phyloP scores from a whole-genome alignment of 2,329 filamentous ascomycete species.

The Mycogone perniciosa region DNA sequence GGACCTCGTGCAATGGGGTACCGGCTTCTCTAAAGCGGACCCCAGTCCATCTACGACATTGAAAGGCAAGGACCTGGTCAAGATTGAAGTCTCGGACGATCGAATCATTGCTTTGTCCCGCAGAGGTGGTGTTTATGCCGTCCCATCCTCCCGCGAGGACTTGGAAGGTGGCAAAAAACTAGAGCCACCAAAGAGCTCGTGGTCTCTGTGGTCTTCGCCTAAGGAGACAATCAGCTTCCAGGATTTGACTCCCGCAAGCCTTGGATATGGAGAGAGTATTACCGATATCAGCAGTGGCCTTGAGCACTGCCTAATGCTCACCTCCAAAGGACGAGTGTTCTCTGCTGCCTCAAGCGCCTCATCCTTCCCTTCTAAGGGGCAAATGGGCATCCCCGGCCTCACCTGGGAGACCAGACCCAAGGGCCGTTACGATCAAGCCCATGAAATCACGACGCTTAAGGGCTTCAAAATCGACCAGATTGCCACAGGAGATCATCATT shows the following conservation, averaged over 20 bases:
- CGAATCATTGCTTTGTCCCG: conserved; percentile 73
- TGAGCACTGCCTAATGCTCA: conserved; percentile 82
- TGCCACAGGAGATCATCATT: conserved; percentile 82
- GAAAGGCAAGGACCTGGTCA: conserved; percentile 71
- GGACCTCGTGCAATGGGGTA: conserved; percentile 88
- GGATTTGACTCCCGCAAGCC: conserved; percentile 55
- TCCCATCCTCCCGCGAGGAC: conserved; percentile 70
- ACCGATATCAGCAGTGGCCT: conserved; percentile 69
- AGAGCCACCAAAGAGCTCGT: conserved; percentile 50
- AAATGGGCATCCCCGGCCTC: conserved; percentile 79
- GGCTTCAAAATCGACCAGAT: conserved; percentile 68
- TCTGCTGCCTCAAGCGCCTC: conserved; percentile 76
- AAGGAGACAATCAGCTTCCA: conserved; percentile 60
- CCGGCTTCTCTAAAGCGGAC: conserved; percentile 60
- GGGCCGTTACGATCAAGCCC: conserved; percentile 73
- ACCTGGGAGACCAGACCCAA: conserved; percentile 71
- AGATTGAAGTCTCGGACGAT: conserved; percentile 72
- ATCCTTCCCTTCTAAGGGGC: conserved; percentile 73
- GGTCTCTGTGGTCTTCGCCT: conserved; percentile 62
- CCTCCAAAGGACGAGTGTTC: conserved; percentile 78
- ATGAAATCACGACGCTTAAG: conserved; percentile 67
- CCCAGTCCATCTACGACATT: conserved; percentile 64
- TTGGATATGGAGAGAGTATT: conserved; percentile 66
- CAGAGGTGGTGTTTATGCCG: conserved; percentile 73
- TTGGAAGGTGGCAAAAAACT: conserved; percentile 58